A percentile compares a stretch with the other conserved stretches of the same genome.
Evolutionary conservation across 1,284 basidiomycete genomes (phyloP).

Genomic region (Flammula alnicola): DNA sequence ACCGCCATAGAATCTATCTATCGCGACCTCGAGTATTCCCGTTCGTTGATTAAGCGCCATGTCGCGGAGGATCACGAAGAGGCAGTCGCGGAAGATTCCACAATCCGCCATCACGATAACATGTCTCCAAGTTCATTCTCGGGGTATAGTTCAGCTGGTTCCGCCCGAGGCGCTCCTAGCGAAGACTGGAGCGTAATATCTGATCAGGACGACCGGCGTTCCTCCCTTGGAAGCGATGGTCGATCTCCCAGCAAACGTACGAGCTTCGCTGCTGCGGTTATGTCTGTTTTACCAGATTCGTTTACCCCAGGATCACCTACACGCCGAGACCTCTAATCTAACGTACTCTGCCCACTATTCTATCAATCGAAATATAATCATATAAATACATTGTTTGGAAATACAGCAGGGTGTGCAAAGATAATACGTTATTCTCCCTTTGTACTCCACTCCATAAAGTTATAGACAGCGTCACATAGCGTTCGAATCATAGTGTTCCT

Average conservation of each 20-base stretch:
- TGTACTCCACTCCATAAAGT: no score
- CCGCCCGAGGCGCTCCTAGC: conserved; percentile 57
- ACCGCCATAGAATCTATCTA: conserved; percentile 92
- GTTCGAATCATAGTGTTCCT: conserved; percentile 69
- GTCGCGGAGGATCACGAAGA: conserved; percentile 40
- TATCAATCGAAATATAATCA: conserved; percentile 20
- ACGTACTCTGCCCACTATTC: neutral
- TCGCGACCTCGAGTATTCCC: conserved; percentile 89
- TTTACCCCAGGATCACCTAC: conserved; percentile 47
- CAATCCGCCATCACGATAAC: conserved; percentile 44
- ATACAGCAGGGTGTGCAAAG: no score
- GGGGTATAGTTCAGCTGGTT: conserved; percentile 61
- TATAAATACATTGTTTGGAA: no score
- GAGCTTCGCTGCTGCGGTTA: conserved; percentile 62
- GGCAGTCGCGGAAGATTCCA: conserved; percentile 48
- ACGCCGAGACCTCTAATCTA: conserved; percentile 26
- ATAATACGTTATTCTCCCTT: no score
- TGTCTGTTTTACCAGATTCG: conserved; percentile 62
- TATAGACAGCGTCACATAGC: no score
- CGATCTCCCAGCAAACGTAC: conserved; percentile 52
- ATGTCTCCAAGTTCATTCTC: conserved; percentile 48
- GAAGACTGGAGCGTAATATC: conserved; percentile 87
- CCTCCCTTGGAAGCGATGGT: conserved; percentile 46
- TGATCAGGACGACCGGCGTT: conserved; percentile 64
- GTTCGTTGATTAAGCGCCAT: conserved; percentile 74